Percentiles rank a stretch among this genome's conserved stretches.
Conservation (phyloP, 176 grass and related monocot genomes). For the Oryza officinalis region DNA sequence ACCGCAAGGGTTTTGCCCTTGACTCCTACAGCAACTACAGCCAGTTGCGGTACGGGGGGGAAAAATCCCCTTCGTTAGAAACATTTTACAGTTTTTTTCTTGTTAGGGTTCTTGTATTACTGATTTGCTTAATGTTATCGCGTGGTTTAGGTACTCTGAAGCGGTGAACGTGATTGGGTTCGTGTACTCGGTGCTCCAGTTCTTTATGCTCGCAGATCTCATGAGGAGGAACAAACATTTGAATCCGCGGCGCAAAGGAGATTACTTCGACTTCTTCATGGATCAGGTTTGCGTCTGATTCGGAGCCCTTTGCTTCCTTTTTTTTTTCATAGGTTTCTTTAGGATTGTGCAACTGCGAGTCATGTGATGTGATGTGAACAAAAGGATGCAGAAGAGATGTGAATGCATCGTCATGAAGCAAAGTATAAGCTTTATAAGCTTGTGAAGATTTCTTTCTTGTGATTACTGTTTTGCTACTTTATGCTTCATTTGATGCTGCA, state of each 20-base stretch:
- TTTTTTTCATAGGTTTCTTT: constrained; percentile 37
- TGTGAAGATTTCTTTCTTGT: constrained; percentile 35
- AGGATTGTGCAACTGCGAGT: constrained; percentile 37
- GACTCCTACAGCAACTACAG: constrained; percentile 79
- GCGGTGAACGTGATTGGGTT: constrained; percentile 92
- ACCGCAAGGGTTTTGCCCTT: constrained; percentile 76
- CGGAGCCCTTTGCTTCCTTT: neutral
- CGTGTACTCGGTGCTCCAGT: constrained; percentile 71
- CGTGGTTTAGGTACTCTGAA: constrained; percentile 66
- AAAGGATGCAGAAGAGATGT: constrained; percentile 10
- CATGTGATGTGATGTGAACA: constrained; percentile 26
- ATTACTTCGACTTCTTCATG: constrained; percentile 89
- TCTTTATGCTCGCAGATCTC: constrained; percentile 39
- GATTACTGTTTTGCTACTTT: constrained; percentile 26
- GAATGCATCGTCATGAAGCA: constrained; percentile 32
- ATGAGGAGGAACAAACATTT: constrained; percentile 63
- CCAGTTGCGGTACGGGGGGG: constrained; percentile 58
- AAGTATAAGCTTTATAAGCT: constrained; percentile 36
- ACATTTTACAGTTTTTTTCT: neutral
- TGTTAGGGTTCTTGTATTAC: constrained; percentile 14
- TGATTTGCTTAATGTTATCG: neutral
- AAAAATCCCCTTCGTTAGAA: neutral
- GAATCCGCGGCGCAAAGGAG: constrained; percentile 48
- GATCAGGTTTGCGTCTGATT: constrained; percentile 69
- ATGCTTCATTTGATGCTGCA: neutral